Evolutionary conservation across 495 filamentous ascomycete genomes (phyloP).

Genomic region (Paragyromitra xinjiangensis): DNA sequence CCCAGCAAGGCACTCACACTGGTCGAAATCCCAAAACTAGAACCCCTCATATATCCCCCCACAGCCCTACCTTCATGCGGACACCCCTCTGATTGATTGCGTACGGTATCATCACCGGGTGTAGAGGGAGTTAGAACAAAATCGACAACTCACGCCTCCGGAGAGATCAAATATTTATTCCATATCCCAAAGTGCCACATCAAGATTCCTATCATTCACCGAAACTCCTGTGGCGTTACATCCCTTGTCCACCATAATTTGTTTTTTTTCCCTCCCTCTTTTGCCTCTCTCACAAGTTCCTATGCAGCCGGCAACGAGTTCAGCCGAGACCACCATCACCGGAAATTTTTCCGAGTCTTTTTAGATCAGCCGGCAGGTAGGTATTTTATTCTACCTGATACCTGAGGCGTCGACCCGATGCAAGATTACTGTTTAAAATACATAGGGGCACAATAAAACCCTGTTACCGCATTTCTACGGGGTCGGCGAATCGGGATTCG

Average conservation of each 20-base stretch:
- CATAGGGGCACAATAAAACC: neutral
- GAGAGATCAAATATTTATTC: slow-evolving; percentile 19
- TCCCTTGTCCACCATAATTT: slow-evolving; percentile 29
- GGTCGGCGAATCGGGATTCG: slow-evolving; percentile 12
- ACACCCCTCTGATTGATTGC: neutral
- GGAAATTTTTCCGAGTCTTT: slow-evolving; percentile 27
- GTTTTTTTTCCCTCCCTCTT: slow-evolving; percentile 29
- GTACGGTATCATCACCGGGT: neutral
- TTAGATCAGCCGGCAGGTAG: slow-evolving; percentile 37
- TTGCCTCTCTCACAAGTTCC: neutral
- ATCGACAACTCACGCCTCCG: neutral
- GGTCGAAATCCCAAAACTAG: neutral
- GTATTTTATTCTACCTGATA: slow-evolving; percentile 12
- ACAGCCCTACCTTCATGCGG: neutral
- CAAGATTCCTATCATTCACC: slow-evolving; percentile 19
- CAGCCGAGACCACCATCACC: slow-evolving; percentile 46
- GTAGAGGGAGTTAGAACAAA: neutral
- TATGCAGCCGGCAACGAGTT: slow-evolving; percentile 37
- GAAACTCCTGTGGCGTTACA: slow-evolving; percentile 9
- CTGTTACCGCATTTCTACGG: too few relatives aligned
- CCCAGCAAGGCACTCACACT: slow-evolving; percentile 10
- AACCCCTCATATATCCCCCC: neutral
- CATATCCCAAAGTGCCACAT: slow-evolving; percentile 12
- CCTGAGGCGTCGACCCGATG: slow-evolving; percentile 21
- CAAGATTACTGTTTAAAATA: slow-evolving; percentile 4